A percentile compares a stretch with the other conserved stretches of the same genome.
These are phyloP conservation scores for Colletotrichum caudatum DNA, from an alignment of 2,329 filamentous ascomycete genomes.

Conservation along the genomic window DNA sequence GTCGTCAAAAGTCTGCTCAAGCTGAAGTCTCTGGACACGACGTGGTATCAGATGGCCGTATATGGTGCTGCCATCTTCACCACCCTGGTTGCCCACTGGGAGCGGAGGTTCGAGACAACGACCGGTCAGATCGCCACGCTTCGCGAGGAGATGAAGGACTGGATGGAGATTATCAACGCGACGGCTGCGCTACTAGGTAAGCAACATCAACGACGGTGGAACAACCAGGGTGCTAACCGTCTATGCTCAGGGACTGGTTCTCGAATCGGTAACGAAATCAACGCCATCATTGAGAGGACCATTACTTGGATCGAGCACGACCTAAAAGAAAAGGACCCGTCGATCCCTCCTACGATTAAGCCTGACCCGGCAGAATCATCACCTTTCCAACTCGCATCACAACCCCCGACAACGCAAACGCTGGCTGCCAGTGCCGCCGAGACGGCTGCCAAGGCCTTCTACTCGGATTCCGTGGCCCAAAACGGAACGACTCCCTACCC, in stretches of 20 bases:
- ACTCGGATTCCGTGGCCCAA: constrained; percentile 45
- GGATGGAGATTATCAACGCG: constrained; percentile 76
- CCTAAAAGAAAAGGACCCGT: constrained; percentile 47
- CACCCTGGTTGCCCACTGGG: constrained; percentile 76
- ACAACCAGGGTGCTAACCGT: constrained; percentile 28
- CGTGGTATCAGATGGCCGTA: constrained; percentile 80
- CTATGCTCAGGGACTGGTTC: constrained; percentile 56
- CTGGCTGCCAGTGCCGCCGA: constrained; percentile 33
- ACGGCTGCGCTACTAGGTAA: constrained; percentile 75
- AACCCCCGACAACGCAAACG: constrained; percentile 21
- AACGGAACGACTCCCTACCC: constrained; percentile 49
- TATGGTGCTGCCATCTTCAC: constrained; percentile 81
- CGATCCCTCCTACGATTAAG: constrained; percentile 28
- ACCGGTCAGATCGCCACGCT: constrained; percentile 70
- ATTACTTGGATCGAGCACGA: constrained; percentile 65
- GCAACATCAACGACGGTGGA: constrained; percentile 41
- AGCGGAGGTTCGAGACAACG: constrained; percentile 72
- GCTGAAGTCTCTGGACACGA: constrained; percentile 79
- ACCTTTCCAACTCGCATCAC: constrained; percentile 23
- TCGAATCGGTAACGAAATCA: constrained; percentile 59
- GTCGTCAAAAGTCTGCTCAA: constrained; percentile 70
- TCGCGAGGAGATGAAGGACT: constrained; percentile 75
- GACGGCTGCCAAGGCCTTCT: constrained; percentile 48
- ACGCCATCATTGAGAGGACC: constrained; percentile 63
- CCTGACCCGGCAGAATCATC: constrained; percentile 27